Base-by-base conservation (phyloP, 495 filamentous ascomycete genomes). In the Aspergillus incahuasiensis region DNA sequence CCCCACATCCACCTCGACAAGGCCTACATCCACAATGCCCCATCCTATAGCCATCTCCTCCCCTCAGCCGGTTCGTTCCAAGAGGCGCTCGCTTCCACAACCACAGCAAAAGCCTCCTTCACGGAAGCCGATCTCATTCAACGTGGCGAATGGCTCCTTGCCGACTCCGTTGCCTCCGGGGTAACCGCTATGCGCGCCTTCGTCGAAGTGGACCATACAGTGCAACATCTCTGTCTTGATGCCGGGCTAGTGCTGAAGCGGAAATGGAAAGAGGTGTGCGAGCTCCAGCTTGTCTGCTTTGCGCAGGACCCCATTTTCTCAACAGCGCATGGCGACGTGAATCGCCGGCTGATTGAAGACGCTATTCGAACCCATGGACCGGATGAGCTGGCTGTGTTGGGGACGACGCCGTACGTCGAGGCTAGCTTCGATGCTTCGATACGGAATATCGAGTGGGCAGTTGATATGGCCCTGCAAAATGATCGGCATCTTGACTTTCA, bases 1-100 rank as follows among this genome's bases (percentile, higher is more conserved):
- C 84, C 87, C 11, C 87, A 91, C 60, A 82, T 90, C 46, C 88
- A 91, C 62, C 74, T 90, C 40, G 88, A 90, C 65, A 90, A 92
- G 68, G 80, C 82, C 39, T 91, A 84, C 63, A 72, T 91, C 16
- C 78, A 90, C 49, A 74, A 67, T 48, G 68, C 81, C 48, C 71
- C 76, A 1, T 74, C 79, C 60, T 87, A 83, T 67, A 73, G 75
- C 3, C 77, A 86, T 51, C 74, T 88, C 15, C 65, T 78, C n/a
- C 82, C 86, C 19, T 50, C 65, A 19, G 73, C 71, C 2, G 87
- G 88, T 34, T 74, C 79, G 20, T 90, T 91, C 67, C 63, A 66
- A 1, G 87, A 90, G 68, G 88, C 88, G 2, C 72, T 91, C 48
- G 64, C 71, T 21, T 69, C 82, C 40, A 90, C 86, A 5, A 70